Evolutionary conservation across 2,329 filamentous ascomycete species (phyloP), one percentile per base, ranked within the genome.

Genomic region (Orbilia brochopaga): DNA sequence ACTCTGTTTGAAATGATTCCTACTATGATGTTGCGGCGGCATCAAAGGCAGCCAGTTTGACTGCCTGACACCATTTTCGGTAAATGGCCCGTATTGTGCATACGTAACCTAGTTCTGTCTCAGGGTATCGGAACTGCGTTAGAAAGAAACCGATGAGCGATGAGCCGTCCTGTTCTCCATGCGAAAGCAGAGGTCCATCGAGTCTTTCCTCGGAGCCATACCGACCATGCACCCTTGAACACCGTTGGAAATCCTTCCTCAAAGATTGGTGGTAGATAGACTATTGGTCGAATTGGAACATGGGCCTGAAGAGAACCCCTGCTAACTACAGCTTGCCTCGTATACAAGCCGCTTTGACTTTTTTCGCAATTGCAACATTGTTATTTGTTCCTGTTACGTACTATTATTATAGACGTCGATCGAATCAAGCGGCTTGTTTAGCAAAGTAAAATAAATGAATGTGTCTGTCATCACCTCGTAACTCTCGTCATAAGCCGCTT

Each of bases 1-100:
- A 32, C 3, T 32, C 27, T 32, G 27, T 32, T 32, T n/a, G 27
- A 8, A 32, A 32, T 8, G 27, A 8, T 32, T 32, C 27, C 8
- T 32, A 8, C n/a, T n/a, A 32, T 32, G 3, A 32, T 32, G 8
- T 32, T 32, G 27, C 3, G 27, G 27, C 27, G n/a, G 27, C 27
- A 32, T 32, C 27, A 44, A 44, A 48, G 4, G 17, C 17, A 5
- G 21, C 44, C 8, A 53, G 42, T 65, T 72, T 70, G 66, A 64
- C 66, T 51, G 59, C 32, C 59, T 70, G 55, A 40, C 59, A 64
- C 64, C n/a, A 54, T 19, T 70, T 72, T 72, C 67, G 67, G 67
- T 72, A 72, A 72, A 55, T 72, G 67, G 67, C 60, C 67, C 67
- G 67, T 72, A 65, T 65, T 61, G 62, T 72, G 67, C 67, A 72